These are phyloP conservation scores for Kwoniella sp. DNA, from an alignment of 768 basidiomycete species.

Conservation along the genomic window DNA sequence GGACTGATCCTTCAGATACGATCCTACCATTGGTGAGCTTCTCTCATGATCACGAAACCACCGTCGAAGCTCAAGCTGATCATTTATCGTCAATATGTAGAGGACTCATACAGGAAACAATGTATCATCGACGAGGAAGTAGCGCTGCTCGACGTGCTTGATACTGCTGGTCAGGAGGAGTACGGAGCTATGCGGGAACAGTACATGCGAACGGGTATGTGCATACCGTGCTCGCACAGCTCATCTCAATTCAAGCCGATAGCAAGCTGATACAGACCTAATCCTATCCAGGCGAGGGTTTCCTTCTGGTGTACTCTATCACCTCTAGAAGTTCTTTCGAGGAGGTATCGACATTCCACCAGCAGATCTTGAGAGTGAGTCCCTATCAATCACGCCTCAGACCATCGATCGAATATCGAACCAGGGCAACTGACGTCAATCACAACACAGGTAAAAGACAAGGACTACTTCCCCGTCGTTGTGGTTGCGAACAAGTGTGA, in stretches of 20 bases:
- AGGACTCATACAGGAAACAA: slow-evolving; percentile 96
- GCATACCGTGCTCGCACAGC: background rate
- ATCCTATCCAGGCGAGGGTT: slow-evolving; percentile 77
- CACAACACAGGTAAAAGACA: slow-evolving; percentile 77
- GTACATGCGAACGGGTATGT: slow-evolving; percentile 81
- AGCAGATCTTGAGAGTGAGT: slow-evolving; percentile 72
- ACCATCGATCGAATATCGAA: too few species aligned
- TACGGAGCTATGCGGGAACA: slow-evolving; percentile 99
- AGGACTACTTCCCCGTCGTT: slow-evolving; percentile 91
- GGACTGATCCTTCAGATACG: slow-evolving; percentile 53
- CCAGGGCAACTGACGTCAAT: background rate
- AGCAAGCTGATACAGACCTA: background rate
- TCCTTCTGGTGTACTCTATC: slow-evolving; percentile 96
- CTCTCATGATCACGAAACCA: background rate
- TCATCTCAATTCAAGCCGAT: background rate
- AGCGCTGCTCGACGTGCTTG: slow-evolving; percentile 92
- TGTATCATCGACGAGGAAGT: slow-evolving; percentile 98
- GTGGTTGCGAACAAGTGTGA: slow-evolving; percentile 99
- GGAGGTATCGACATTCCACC: slow-evolving; percentile 93
- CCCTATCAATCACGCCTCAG: background rate
- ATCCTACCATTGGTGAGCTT: slow-evolving; percentile 82
- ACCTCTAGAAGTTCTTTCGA: slow-evolving; percentile 98
- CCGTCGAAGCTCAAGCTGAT: background rate
- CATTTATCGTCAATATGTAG: slow-evolving; percentile 13
- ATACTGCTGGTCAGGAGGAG: slow-evolving; percentile 97